These are phyloP conservation scores for Lasiodiplodia citricola DNA, from an alignment of 2,329 filamentous ascomycete species.

Conservation along the genomic window DNA sequence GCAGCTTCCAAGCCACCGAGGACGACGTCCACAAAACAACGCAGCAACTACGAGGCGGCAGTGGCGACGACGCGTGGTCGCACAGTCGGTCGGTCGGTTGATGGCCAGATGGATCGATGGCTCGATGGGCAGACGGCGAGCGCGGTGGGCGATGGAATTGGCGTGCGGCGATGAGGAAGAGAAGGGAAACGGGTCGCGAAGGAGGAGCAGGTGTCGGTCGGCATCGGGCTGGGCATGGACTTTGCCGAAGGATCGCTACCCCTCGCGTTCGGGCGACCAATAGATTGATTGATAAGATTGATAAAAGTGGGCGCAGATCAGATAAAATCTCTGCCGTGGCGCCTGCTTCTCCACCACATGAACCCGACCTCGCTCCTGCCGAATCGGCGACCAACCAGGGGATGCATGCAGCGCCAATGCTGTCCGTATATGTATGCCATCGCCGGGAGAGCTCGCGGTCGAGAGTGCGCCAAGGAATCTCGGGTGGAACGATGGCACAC, in stretches of 20 bases:
- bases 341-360: background rate
- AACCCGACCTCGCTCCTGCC: background rate
- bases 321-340: slow-evolving; percentile 13
- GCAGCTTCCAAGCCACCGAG: no score
- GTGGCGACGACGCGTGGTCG: no score
- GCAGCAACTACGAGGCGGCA: no score
- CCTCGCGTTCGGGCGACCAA: background rate
- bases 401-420: background rate
- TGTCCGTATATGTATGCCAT: background rate
- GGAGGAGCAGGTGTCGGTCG: background rate
- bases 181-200: background rate
- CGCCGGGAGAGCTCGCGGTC: background rate
- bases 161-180: background rate
- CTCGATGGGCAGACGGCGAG: background rate
- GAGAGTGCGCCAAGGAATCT: background rate
- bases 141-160: background rate
- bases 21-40: no score
- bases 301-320: slow-evolving; percentile 10
- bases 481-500: background rate
- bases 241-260: background rate
- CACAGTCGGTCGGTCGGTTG: background rate
- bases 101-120: background rate
- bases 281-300: slow-evolving; percentile 8
- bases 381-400: background rate
- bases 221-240: background rate